These are phyloP conservation scores for Porogramme epimiltina DNA, from an alignment of 1,284 basidiomycete species.

Conservation along the genomic window DNA sequence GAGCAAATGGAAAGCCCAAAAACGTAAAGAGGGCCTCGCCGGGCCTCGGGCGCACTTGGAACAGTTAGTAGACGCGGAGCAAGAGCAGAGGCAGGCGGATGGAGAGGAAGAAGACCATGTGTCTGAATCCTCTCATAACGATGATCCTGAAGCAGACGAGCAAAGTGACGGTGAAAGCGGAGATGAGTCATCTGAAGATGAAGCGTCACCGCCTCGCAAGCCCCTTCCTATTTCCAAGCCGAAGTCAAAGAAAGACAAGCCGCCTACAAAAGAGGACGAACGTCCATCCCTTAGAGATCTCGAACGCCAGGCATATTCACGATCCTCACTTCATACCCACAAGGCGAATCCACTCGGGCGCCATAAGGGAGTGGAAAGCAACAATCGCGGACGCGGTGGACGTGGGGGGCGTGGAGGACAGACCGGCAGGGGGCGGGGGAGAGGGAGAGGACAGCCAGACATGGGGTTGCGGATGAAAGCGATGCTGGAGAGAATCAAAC, in stretches of 20 bases:
- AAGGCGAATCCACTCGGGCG: conserved; percentile 48
- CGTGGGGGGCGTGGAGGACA: conserved; percentile 13
- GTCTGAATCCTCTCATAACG: conserved; percentile 3
- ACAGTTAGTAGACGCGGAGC: conserved; percentile 12
- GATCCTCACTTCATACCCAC: conserved; percentile 54
- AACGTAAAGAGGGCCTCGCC: conserved; percentile 55
- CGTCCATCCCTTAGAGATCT: conserved; percentile 50
- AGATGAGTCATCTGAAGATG: conserved; percentile 19
- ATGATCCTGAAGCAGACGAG: neutral
- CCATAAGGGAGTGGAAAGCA: conserved; percentile 16
- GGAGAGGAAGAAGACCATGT: conserved; percentile 2
- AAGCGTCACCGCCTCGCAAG: neutral
- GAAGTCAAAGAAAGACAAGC: neutral
- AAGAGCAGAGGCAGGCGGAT: conserved; percentile 12
- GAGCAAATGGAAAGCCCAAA: conserved; percentile 76
- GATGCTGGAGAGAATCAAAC: conserved; percentile 78
- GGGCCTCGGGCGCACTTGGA: conserved; percentile 21
- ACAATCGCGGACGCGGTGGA: conserved; percentile 17
- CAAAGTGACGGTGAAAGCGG: conserved; percentile 18
- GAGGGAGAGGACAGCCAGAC: conserved; percentile 55
- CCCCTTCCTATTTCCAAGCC: neutral
- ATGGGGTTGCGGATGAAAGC: conserved; percentile 80
- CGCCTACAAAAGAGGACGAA: neutral
- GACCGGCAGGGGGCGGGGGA: too few relatives aligned
- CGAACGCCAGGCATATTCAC: conserved; percentile 61